Conservation (phyloP, 2,329 filamentous ascomycete genomes). For the Camillea tinctor region DNA sequence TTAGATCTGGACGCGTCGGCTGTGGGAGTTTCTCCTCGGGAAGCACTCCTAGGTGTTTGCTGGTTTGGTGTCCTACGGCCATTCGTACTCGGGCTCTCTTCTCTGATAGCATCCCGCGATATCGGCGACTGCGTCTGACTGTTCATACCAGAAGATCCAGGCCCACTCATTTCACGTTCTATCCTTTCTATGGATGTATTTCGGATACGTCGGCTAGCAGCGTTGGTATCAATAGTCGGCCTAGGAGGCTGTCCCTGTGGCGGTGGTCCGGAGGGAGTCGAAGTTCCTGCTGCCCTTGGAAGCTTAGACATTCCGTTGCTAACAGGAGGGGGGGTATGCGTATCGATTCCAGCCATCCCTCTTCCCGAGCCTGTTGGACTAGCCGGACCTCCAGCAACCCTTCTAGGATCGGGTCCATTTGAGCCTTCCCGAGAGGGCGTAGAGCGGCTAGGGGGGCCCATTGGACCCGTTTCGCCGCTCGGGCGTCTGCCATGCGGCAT, state of each 20-base stretch:
- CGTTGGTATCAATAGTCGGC: constrained; percentile 42
- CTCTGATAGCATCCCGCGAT: constrained; percentile 41
- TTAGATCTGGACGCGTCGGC: constrained; percentile 41
- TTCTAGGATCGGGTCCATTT: constrained; percentile 51
- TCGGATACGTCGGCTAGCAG: constrained; percentile 41
- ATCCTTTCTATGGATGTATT: constrained; percentile 51
- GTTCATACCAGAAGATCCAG: constrained; percentile 37
- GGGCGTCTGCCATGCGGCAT: constrained; percentile 41
- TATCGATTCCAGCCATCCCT: constrained; percentile 42
- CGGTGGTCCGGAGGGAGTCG: constrained; percentile 50
- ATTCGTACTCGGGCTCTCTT: constrained; percentile 54
- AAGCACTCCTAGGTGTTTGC: constrained; percentile 36
- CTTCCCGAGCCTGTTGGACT: constrained; percentile 40
- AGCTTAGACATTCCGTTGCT: constrained; percentile 38
- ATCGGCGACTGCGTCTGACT: constrained; percentile 43
- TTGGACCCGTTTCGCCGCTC: constrained; percentile 35
- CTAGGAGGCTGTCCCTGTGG: constrained; percentile 55
- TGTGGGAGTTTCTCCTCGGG: constrained; percentile 37
- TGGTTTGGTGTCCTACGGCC: constrained; percentile 66
- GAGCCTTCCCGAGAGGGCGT: constrained; percentile 51
- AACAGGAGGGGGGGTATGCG: constrained; percentile 34
- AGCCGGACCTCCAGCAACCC: constrained; percentile 36
- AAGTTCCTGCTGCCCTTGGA: constrained; percentile 38
- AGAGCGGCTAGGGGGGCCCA: constrained; percentile 30
- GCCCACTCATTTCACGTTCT: constrained; percentile 33